Base-by-base conservation (phyloP, 805 yeast species). In the Starmera caribaea region DNA sequence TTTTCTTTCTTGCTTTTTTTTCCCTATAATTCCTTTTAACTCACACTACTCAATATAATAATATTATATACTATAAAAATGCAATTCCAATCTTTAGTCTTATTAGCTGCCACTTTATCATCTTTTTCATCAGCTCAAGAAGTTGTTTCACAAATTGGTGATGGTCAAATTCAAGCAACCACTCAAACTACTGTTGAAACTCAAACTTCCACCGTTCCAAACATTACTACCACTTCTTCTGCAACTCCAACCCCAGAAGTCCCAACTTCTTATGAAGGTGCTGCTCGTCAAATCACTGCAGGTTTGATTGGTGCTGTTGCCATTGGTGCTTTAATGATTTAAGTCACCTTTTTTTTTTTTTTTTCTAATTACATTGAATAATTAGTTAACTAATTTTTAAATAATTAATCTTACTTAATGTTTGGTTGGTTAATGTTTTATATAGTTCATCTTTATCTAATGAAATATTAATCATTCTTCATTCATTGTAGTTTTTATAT, bases 151-250 rank as follows among this genome's bases (percentile, higher is more conserved):
- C 49, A 35, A 35, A 35, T 21, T 13, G 10, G 32, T 10, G 37
- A 26, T 14, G 16, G 30, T 4, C 36, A 26, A 34, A 16, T 27
- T 27, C 36, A 34, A 34, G 30, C 36, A 14, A 30, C 46, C 3
- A 33, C 51, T 43, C 53, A 42, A 49, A 50, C 61, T 38, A 54
- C 58, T 35, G 51, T 54, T 15, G 59, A 58, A 34, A 21, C 32
- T 30, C 44, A 57, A 42, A 63, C 71, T 37, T 60, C 65, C 38
- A 58, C 71, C 50, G 39, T 38, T 36, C 38, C 37, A 36, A 30
- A 36, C 29, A 60, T 74, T 37, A 61, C 74, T 45, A 74, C 68
- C 54, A 69, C 68, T 30, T 63, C 68, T 42, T 65, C 71, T 42
- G 44, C 66, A 28, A 47, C 63, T 38, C 51, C 61, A 30, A 51